Conservation (phyloP, 805 yeast genomes). For the Candida nonsorbophila region DNA sequence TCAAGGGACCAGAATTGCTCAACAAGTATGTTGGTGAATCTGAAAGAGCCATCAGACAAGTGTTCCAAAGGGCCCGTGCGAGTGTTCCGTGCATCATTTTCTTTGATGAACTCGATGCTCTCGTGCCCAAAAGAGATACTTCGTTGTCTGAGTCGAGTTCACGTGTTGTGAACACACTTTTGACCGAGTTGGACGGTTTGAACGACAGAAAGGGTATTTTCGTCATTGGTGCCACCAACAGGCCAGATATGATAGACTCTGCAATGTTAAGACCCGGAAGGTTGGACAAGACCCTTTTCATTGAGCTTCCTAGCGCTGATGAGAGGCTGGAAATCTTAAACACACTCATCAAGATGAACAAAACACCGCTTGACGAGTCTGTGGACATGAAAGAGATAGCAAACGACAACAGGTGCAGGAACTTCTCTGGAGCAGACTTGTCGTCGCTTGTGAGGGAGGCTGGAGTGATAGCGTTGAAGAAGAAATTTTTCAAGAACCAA, state of each 20-base stretch:
- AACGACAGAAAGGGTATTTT: conserved; percentile 90
- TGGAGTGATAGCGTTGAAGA: conserved; percentile 81
- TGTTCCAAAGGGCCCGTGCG: conserved; percentile 86
- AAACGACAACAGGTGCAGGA: conserved; percentile 72
- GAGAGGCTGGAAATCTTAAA: conserved; percentile 80
- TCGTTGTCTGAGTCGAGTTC: conserved; percentile 85
- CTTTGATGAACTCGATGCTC: conserved; percentile 93
- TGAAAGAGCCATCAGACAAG: conserved; percentile 90
- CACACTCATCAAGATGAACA: conserved; percentile 66
- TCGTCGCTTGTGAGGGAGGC: conserved; percentile 91
- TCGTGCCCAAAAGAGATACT: conserved; percentile 91
- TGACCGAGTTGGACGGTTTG: conserved; percentile 92
- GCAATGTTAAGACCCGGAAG: conserved; percentile 98
- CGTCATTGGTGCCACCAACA: conserved; percentile 93
- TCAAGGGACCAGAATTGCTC: conserved; percentile 91
- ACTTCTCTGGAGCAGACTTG: conserved; percentile 94
- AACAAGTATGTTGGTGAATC: conserved; percentile 97
- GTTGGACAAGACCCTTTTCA: conserved; percentile 85
- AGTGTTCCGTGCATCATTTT: conserved; percentile 92
- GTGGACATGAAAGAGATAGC: conserved; percentile 65
- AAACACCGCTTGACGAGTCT: conserved; percentile 63
- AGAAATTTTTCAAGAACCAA: conserved; percentile 52
- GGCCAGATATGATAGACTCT: conserved; percentile 98
- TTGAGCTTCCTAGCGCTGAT: conserved; percentile 74
- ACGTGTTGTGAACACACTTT: conserved; percentile 87